These are phyloP conservation scores for Oryza nivara DNA, from an alignment of 176 grass and related monocot genomes.

Conservation along the genomic window DNA sequence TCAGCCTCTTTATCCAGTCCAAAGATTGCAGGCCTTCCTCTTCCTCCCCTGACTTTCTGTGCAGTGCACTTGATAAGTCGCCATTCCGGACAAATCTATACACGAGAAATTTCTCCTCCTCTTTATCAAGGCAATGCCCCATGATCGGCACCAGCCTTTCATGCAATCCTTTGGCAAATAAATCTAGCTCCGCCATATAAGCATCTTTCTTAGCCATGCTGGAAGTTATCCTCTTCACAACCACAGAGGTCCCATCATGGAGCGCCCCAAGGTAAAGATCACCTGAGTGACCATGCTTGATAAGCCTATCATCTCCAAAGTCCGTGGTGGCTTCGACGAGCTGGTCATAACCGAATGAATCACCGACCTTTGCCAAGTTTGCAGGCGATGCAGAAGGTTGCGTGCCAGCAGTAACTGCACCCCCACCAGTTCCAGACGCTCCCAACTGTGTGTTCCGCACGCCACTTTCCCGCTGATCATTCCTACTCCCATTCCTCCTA, in stretches of 20 bases:
- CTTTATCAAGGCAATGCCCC: constrained; percentile 74
- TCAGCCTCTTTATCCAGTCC: constrained; percentile 99
- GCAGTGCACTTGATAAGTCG: constrained; percentile 69
- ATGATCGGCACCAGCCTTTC: constrained; percentile 77
- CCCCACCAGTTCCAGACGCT: background rate
- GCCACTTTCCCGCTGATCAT: constrained; percentile 41
- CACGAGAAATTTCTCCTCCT: constrained; percentile 82
- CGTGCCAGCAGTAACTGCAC: constrained; percentile 32
- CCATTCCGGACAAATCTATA: constrained; percentile 86
- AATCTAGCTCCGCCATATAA: constrained; percentile 72
- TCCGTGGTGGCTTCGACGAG: constrained; percentile 53
- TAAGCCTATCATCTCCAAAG: constrained; percentile 72
- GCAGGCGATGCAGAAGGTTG: constrained; percentile 45
- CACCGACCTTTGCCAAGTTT: constrained; percentile 65
- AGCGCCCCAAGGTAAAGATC: constrained; percentile 78
- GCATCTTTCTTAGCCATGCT: constrained; percentile 58
- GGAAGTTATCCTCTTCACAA: constrained; percentile 70
- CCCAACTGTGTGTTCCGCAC: constrained; percentile 15
- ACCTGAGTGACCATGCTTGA: constrained; percentile 78
- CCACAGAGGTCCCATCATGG: constrained; percentile 59
- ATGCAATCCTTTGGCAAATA: constrained; percentile 75
- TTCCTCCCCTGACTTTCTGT: constrained; percentile 71
- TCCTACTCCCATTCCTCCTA: constrained; percentile 26
- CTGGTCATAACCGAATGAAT: constrained; percentile 74
- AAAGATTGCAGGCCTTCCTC: constrained; percentile 86